A percentile compares a stretch with the other conserved stretches of the same genome.
Conservation (phyloP, 1,139 yeast species). For the Lodderomyces beijingensis region DNA sequence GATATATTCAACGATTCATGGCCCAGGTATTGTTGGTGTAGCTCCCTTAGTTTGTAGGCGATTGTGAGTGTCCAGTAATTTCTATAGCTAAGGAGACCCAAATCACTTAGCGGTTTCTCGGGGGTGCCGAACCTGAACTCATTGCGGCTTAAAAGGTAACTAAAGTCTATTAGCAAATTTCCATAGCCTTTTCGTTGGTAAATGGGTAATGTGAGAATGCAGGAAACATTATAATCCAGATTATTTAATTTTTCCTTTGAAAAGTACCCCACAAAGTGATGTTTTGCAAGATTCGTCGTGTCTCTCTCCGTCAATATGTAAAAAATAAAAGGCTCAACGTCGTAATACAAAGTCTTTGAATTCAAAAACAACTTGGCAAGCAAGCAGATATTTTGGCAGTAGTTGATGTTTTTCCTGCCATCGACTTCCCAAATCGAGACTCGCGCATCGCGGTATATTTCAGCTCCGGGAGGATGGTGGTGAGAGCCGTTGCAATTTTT, state of each 20-base stretch:
- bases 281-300: slow-evolving; percentile 39
- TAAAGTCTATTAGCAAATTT: slow-evolving; percentile 79
- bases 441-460: slow-evolving; percentile 67
- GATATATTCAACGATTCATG: slow-evolving; percentile 17
- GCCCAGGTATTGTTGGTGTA: slow-evolving; percentile 22
- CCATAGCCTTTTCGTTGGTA: slow-evolving; percentile 91
- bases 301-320: slow-evolving; percentile 77
- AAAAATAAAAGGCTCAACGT: slow-evolving; percentile 91
- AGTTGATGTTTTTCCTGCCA: slow-evolving; percentile 76
- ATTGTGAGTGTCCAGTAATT: slow-evolving; percentile 79
- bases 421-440: slow-evolving; percentile 87
- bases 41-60: slow-evolving; percentile 36
- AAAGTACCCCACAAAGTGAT: slow-evolving; percentile 89
- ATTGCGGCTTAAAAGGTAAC: slow-evolving; percentile 69
- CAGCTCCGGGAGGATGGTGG: slow-evolving; percentile 84
- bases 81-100: slow-evolving; percentile 81
- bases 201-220: slow-evolving; percentile 85
- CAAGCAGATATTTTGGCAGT: slow-evolving; percentile 86
- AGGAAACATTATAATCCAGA: slow-evolving; percentile 78
- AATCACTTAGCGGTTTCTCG: slow-evolving; percentile 85
- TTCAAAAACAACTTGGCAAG: slow-evolving; percentile 84
- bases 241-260: slow-evolving; percentile 80
- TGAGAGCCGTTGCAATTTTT: slow-evolving; percentile 58
- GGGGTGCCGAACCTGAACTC: slow-evolving; percentile 89
- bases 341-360: slow-evolving; percentile 88